phyloP scores from a whole-genome alignment of 176 grass and related monocot genomes.

The Eragrostis curvula region DNA sequence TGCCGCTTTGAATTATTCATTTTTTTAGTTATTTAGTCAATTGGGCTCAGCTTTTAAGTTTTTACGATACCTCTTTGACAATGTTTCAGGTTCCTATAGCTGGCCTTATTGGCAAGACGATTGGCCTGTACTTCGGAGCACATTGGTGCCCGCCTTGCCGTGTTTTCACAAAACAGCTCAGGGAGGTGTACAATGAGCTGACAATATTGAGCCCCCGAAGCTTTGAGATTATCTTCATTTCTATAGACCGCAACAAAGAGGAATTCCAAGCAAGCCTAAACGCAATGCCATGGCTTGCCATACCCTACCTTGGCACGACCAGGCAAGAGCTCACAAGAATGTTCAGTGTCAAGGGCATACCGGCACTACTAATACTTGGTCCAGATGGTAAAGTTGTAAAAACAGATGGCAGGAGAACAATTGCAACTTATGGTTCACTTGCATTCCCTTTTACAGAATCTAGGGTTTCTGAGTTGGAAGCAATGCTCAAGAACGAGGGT shows the following conservation, averaged over 20 bases:
- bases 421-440: conserved; percentile 40
- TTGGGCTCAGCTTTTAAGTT: conserved; percentile 10
- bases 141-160: conserved; percentile 64
- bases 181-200: conserved; percentile 48
- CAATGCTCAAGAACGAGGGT: conserved; percentile 43
- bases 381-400: conserved; percentile 47
- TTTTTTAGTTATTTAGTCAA: not conserved
- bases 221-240: conserved; percentile 59
- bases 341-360: conserved; percentile 59
- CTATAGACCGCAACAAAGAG: conserved; percentile 47
- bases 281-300: conserved; percentile 52
- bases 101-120: conserved; percentile 53
- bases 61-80: not conserved
- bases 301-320: conserved; percentile 46
- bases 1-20: conserved; percentile 8
- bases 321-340: conserved; percentile 57
- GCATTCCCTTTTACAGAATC: conserved; percentile 61
- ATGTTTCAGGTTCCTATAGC: conserved; percentile 44
- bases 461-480: conserved; percentile 48
- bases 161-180: conserved; percentile 48
- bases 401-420: conserved; percentile 37
- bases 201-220: conserved; percentile 26
- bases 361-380: conserved; percentile 50
- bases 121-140: conserved; percentile 62
- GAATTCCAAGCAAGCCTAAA: conserved; percentile 56